phyloP scores from a whole-genome alignment of 2,329 filamentous ascomycete species.

The Conoideocrella luteorostrata region DNA sequence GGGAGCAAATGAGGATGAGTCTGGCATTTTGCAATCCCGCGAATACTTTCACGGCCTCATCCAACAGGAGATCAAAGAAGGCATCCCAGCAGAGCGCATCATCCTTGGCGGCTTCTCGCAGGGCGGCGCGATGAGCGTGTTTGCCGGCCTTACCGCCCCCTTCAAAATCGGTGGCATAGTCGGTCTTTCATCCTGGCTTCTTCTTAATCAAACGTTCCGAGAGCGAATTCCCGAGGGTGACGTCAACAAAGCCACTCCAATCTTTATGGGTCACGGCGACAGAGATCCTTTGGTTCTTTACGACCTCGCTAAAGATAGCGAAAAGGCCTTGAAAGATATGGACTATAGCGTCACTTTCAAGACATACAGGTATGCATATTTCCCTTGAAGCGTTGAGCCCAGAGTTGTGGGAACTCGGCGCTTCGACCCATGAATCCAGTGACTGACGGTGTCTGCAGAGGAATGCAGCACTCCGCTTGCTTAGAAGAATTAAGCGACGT shows the following conservation, averaged over 20 bases:
- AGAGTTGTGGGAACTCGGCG: too few species aligned
- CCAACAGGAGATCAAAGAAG: conserved; percentile 68
- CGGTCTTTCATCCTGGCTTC: conserved; percentile 72
- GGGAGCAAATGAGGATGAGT: conserved; percentile 52
- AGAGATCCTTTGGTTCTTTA: conserved; percentile 66
- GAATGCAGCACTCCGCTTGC: conserved; percentile 69
- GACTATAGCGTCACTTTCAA: conserved; percentile 72
- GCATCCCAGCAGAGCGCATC: conserved; percentile 74
- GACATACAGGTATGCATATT: conserved; percentile 57
- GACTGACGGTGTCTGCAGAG: conserved; percentile 33
- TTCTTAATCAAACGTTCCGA: conserved; percentile 47
- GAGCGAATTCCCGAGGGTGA: conserved; percentile 31
- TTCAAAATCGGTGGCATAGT: conserved; percentile 78
- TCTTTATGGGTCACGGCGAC: conserved; percentile 87
- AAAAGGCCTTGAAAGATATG: conserved; percentile 58
- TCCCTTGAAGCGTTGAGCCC: background rate
- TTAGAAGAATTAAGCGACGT: conserved; percentile 76
- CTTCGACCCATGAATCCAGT: too few species aligned
- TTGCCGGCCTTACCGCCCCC: conserved; percentile 65
- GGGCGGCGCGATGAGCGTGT: conserved; percentile 77
- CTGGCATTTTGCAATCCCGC: conserved; percentile 54
- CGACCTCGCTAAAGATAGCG: conserved; percentile 61
- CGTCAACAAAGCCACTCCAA: conserved; percentile 61
- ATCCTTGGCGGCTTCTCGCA: conserved; percentile 79
- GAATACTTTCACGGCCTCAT: conserved; percentile 73